Conservation (phyloP, 352 stramenopile genomes). For the Nothophytophthora sp. region DNA sequence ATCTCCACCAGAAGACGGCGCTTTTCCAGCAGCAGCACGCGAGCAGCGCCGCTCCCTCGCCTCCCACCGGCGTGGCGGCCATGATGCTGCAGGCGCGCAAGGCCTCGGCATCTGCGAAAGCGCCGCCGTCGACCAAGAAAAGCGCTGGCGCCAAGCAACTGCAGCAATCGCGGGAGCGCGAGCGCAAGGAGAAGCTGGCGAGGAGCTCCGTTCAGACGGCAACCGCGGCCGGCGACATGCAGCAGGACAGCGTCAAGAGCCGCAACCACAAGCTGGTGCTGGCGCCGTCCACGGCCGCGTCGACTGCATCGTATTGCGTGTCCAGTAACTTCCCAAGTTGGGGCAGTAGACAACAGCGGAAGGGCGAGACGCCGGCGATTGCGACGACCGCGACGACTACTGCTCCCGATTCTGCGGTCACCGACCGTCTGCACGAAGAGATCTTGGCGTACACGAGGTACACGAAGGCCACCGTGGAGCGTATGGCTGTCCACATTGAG, state of each 20-base stretch:
- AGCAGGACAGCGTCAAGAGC: constrained; percentile 68
- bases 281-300: constrained; percentile 23
- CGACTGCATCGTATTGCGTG: constrained; percentile 5
- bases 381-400: background rate
- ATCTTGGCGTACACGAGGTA: constrained; percentile 81
- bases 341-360: constrained; percentile 25
- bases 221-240: constrained; percentile 19
- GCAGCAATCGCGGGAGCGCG: constrained; percentile 36
- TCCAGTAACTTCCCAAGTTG: constrained; percentile 39
- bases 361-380: constrained; percentile 16
- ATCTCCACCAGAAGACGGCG: constrained; percentile 9
- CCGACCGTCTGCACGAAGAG: constrained; percentile 69
- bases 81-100: constrained; percentile 1
- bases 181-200: constrained; percentile 37
- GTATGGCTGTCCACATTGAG: constrained; percentile 83
- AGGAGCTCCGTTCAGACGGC: too few species aligned
- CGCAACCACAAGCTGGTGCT: constrained; percentile 72
- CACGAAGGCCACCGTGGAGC: constrained; percentile 66
- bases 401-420: constrained; percentile 18
- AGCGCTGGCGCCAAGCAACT: constrained; percentile 31
- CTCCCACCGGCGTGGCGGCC: too few species aligned
- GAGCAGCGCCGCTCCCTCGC: background rate
- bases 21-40: constrained; percentile 8
- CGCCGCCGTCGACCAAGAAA: background rate
- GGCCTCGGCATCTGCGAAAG: background rate